Evolutionary conservation across 306 rosid species (phyloP).

Genomic region (Hippophae rhamnoides): DNA sequence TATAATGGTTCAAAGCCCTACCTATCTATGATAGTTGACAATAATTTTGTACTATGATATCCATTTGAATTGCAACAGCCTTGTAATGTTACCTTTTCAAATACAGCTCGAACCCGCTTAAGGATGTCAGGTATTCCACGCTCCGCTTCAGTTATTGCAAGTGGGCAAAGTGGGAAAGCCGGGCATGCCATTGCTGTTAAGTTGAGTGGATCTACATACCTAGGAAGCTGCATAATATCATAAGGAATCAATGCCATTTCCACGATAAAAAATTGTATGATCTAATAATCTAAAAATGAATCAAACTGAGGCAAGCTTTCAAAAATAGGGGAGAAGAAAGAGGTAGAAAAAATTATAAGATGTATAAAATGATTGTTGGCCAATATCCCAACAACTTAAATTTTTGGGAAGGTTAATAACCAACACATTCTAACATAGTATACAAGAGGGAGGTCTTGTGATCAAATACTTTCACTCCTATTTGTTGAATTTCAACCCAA

Average conservation of each 20-base stretch:
- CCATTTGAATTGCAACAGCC: background rate
- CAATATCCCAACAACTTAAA: too few relatives aligned
- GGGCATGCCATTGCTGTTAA: slow-evolving; percentile 98
- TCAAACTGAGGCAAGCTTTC: background rate
- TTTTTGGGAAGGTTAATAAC: too few relatives aligned
- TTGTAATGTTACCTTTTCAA: slow-evolving; percentile 64
- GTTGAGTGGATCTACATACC: slow-evolving; percentile 84
- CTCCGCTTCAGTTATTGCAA: slow-evolving; percentile 96
- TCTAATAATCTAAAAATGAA: slow-evolving; percentile 1
- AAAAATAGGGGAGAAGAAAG: background rate
- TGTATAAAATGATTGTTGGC: too few relatives aligned
- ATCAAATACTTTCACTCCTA: too few relatives aligned
- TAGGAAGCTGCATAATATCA: slow-evolving; percentile 59
- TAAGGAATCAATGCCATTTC: slow-evolving; percentile 17
- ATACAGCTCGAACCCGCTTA: slow-evolving; percentile 77
- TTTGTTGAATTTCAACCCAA: too few relatives aligned
- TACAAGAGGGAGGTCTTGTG: too few relatives aligned
- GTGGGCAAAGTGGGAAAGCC: slow-evolving; percentile 90
- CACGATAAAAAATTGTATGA: background rate
- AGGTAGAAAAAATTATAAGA: too few relatives aligned
- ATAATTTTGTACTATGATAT: background rate
- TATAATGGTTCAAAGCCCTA: background rate
- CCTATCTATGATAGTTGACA: background rate
- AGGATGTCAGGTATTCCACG: slow-evolving; percentile 87
- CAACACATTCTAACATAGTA: too few relatives aligned